Evolutionary conservation across 2,329 filamentous ascomycete genomes (phyloP).

Genomic region (Paracamarosporium sp.): DNA sequence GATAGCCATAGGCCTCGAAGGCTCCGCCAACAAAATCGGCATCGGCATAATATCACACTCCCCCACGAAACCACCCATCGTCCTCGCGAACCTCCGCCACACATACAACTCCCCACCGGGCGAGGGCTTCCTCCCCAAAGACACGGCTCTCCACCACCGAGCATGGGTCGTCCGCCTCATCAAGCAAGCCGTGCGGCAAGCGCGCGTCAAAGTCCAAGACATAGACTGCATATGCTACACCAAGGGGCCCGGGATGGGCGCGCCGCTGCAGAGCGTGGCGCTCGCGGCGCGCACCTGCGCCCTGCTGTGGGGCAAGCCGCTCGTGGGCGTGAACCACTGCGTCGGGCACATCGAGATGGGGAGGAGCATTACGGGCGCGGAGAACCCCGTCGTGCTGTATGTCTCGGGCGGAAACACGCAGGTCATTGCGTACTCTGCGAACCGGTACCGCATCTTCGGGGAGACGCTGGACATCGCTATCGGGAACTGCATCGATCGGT

Average conservation of each 20-base stretch:
- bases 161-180: conserved; percentile 83
- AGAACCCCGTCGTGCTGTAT: conserved; percentile 93
- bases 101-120: conserved; percentile 93
- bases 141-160: conserved; percentile 92
- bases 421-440: conserved; percentile 94
- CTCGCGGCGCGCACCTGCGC: conserved; percentile 82
- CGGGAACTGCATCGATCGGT: conserved; percentile 95
- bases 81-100: conserved; percentile 93
- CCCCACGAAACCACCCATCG: conserved; percentile 51
- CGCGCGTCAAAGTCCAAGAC: conserved; percentile 61
- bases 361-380: conserved; percentile 84
- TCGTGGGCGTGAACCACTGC: conserved; percentile 97
- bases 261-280: conserved; percentile 85
- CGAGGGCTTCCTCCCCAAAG: conserved; percentile 93
- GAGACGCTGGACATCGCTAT: conserved; percentile 98
- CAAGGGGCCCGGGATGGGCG: conserved; percentile 94
- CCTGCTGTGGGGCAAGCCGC: conserved; percentile 84
- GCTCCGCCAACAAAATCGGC: conserved; percentile 97
- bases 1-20: conserved; percentile 80
- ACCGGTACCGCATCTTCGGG: conserved; percentile 96
- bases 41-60: conserved; percentile 89
- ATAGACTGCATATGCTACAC: conserved; percentile 96
- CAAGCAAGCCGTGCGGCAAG: conserved; percentile 76
- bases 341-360: conserved; percentile 99
- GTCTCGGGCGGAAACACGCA: conserved; percentile 97